These are phyloP conservation scores for Saccharomyces hybrid DNA, from an alignment of 1,139 yeast species.

Conservation along the genomic window DNA sequence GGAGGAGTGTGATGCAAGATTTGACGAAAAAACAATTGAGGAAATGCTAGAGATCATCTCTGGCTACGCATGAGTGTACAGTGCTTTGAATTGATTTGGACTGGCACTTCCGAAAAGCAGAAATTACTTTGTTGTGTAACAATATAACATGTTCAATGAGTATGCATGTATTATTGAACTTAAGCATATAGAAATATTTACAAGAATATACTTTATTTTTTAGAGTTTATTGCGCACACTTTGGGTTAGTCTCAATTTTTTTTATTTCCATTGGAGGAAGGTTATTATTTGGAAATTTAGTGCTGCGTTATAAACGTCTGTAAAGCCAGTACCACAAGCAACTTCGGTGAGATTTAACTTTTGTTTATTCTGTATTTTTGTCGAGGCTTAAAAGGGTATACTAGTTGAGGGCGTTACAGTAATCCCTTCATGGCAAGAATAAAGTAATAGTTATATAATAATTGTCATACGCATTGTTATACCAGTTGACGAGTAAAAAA, in stretches of 20 bases:
- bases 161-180: not conserved
- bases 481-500: not conserved
- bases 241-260: not conserved
- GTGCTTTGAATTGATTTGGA: not conserved
- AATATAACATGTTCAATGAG: not conserved
- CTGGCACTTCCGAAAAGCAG: not conserved
- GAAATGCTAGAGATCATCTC: conserved; percentile 32
- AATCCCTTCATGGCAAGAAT: not conserved
- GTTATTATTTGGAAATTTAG: not conserved
- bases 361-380: not conserved
- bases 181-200: not conserved
- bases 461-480: not conserved
- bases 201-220: not conserved
- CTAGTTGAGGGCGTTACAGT: not conserved
- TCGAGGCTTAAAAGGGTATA: not conserved
- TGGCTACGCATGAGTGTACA: conserved; percentile 4
- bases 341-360: not conserved
- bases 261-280: not conserved
- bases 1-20: conserved; percentile 87
- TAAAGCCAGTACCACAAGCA: not conserved
- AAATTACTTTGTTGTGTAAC: not conserved
- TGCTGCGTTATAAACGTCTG: not conserved
- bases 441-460: not conserved
- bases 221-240: not conserved
- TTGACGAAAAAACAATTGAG: conserved; percentile 55